Evolutionary conservation across 2,329 filamentous ascomycete species (phyloP).

Genomic region (Macrophomina tecta): DNA sequence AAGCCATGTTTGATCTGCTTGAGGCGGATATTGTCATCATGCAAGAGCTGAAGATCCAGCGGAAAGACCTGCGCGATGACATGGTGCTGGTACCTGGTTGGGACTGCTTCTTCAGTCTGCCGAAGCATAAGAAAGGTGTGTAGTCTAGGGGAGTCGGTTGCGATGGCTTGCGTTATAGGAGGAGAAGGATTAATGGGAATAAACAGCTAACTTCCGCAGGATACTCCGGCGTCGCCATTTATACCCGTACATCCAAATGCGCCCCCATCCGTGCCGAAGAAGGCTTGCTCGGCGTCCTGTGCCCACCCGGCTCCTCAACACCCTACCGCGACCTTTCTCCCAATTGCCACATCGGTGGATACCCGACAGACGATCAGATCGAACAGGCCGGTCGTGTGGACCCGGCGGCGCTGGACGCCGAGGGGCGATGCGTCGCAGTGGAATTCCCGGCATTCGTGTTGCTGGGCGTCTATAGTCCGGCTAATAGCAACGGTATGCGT

Average conservation of each 20-base stretch:
- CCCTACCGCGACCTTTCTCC: conserved; percentile 76
- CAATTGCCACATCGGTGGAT: conserved; percentile 84
- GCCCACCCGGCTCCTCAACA: conserved; percentile 66
- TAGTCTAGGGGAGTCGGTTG: neutral
- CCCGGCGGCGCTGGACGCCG: conserved; percentile 77
- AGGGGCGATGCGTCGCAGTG: conserved; percentile 87
- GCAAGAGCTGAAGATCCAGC: conserved; percentile 95
- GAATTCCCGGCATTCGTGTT: conserved; percentile 96
- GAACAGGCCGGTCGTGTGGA: conserved; percentile 65
- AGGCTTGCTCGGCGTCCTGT: conserved; percentile 84
- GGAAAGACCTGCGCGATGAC: conserved; percentile 89
- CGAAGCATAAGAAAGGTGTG: conserved; percentile 87
- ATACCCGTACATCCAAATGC: conserved; percentile 86
- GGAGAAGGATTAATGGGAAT: neutral
- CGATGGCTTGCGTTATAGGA: neutral
- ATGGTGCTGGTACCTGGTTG: conserved; percentile 95
- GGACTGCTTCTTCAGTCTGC: conserved; percentile 95
- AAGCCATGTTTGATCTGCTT: conserved; percentile 89
- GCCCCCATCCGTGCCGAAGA: conserved; percentile 90
- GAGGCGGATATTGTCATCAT: conserved; percentile 93
- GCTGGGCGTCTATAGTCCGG: conserved; percentile 90
- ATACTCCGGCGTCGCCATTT: conserved; percentile 94
- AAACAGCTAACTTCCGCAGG: conserved; percentile 57
- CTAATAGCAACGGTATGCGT: conserved; percentile 82
- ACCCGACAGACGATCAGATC: conserved; percentile 75